phyloP scores from a whole-genome alignment of 345 rosid species.

The Camelina neglecta region DNA sequence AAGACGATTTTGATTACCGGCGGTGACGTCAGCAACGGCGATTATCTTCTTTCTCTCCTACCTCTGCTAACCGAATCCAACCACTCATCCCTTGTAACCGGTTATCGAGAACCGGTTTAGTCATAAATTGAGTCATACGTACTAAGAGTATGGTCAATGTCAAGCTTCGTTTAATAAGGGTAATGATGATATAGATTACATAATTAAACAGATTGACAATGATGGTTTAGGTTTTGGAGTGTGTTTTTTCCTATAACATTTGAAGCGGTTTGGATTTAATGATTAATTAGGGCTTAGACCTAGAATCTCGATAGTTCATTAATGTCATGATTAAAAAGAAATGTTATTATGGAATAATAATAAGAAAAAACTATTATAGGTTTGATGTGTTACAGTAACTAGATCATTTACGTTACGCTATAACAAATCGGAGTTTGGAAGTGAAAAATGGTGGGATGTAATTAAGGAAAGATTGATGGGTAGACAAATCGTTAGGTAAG shows the following conservation, averaged over 20 bases:
- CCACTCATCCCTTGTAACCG: background rate
- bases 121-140: background rate
- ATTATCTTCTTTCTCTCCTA: slow-evolving; percentile 7
- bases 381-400: slow-evolving; percentile 1
- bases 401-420: background rate
- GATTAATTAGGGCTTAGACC: background rate
- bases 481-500: slow-evolving; percentile 37
- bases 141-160: background rate
- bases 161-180: slow-evolving; percentile 2
- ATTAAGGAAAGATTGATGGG: slow-evolving; percentile 14
- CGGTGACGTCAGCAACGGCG: slow-evolving; percentile 62
- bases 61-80: slow-evolving; percentile 23
- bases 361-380: background rate
- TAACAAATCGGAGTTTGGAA: slow-evolving; percentile 10
- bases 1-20: slow-evolving; percentile 47
- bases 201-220: background rate
- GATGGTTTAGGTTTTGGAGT: background rate
- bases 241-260: too few relatives aligned
- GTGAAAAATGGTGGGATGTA: slow-evolving; percentile 13
- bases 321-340: background rate
- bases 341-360: background rate
- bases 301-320: background rate
- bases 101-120: slow-evolving; percentile 27
- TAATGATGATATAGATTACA: background rate
- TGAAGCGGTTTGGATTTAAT: background rate